These are phyloP conservation scores for Ophiocordyceps camponoti-saundersi DNA, from an alignment of 2,329 filamentous ascomycete species.

Conservation along the genomic window DNA sequence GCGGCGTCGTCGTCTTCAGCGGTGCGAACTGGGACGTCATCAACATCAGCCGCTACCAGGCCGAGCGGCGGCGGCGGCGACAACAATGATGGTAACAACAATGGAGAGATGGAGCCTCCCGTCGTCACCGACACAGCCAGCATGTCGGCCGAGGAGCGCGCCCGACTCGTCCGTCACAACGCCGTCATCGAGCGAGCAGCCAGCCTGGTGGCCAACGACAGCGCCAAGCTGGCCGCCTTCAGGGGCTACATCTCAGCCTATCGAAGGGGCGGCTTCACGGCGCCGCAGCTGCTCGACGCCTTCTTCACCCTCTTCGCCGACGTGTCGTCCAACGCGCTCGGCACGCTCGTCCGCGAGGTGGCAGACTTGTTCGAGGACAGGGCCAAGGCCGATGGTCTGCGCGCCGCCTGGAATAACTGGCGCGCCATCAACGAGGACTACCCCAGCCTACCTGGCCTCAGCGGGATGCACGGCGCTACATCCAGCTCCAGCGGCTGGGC, in stretches of 20 bases:
- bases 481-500: constrained; percentile 42
- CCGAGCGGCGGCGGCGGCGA: not conserved
- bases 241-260: constrained; percentile 66
- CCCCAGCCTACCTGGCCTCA: constrained; percentile 64
- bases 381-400: constrained; percentile 52
- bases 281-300: constrained; percentile 64
- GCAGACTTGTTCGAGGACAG: constrained; percentile 84
- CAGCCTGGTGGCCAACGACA: constrained; percentile 63
- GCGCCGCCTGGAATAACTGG: constrained; percentile 88
- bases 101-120: constrained; percentile 16
- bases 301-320: constrained; percentile 76
- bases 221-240: constrained; percentile 59
- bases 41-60: not conserved
- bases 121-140: constrained; percentile 31
- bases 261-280: constrained; percentile 49
- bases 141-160: constrained; percentile 61
- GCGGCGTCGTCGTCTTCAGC: not conserved
- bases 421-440: constrained; percentile 93
- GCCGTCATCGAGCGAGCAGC: constrained; percentile 75
- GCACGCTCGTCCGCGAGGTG: constrained; percentile 79
- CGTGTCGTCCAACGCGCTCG: constrained; percentile 61
- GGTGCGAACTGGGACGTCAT: not conserved
- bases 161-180: constrained; percentile 61
- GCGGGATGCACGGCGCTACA: constrained; percentile 46
- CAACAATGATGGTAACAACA: not conserved